These are phyloP conservation scores for Coelomomyces lativittatus DNA, from an alignment of 371 early-diverging fungal genomes.

Conservation along the genomic window DNA sequence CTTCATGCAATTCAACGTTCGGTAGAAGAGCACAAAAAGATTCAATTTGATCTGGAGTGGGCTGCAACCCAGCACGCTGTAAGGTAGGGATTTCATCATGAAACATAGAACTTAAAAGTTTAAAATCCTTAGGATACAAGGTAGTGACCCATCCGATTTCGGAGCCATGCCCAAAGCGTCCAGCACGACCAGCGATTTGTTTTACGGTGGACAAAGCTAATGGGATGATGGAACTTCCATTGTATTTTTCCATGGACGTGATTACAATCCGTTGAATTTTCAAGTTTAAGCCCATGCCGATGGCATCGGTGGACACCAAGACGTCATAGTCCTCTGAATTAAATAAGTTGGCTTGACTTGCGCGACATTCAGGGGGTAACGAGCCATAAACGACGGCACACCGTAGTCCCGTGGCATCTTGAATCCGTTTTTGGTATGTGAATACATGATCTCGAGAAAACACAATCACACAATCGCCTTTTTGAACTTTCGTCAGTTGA, in stretches of 20 bases:
- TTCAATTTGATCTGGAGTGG: constrained; percentile 61
- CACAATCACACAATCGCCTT: constrained; percentile 75
- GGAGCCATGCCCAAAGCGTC: constrained; percentile 47
- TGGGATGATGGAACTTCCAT: constrained; percentile 31
- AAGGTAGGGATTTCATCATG: background rate
- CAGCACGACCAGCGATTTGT: constrained; percentile 91
- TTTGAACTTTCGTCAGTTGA: constrained; percentile 32
- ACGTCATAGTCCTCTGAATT: constrained; percentile 73
- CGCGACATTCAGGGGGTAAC: constrained; percentile 79
- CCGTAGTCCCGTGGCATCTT: constrained; percentile 46
- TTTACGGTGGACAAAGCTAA: constrained; percentile 60
- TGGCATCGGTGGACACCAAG: constrained; percentile 82
- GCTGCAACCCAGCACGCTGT: constrained; percentile 56
- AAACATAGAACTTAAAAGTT: constrained; percentile 5
- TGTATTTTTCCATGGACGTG: constrained; percentile 50
- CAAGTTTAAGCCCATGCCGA: constrained; percentile 93
- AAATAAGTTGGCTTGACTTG: constrained; percentile 70
- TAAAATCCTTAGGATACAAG: constrained; percentile 7
- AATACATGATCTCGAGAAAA: constrained; percentile 71
- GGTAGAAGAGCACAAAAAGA: constrained; percentile 56
- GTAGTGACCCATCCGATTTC: constrained; percentile 11
- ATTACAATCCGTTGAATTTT: constrained; percentile 72
- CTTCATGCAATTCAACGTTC: constrained; percentile 13
- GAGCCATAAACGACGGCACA: constrained; percentile 86
- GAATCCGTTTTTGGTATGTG: constrained; percentile 50